Evolutionary conservation across 352 stramenopile genomes (phyloP).

Genomic region (Phytophthora idaei): DNA sequence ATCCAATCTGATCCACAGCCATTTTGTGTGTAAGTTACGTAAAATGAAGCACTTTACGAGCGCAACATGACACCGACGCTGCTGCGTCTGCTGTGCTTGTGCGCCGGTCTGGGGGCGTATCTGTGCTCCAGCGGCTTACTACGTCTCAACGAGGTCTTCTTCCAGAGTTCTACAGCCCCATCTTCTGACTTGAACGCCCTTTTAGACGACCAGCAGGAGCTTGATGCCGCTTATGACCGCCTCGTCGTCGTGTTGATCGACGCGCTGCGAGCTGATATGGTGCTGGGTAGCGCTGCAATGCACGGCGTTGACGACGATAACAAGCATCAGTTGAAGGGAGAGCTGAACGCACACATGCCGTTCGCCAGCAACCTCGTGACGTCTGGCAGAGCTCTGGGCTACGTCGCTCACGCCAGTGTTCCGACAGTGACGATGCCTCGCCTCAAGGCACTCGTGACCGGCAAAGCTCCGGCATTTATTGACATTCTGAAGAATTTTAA

Average conservation of each 20-base stretch:
- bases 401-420: slow-evolving; percentile 80
- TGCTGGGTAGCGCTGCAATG: slow-evolving; percentile 70
- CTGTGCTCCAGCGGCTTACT: slow-evolving; percentile 62
- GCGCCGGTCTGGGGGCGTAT: slow-evolving; percentile 49
- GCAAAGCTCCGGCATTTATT: slow-evolving; percentile 87
- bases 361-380: slow-evolving; percentile 61
- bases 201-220: slow-evolving; percentile 5
- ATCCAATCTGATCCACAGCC: background rate
- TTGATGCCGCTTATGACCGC: slow-evolving; percentile 58
- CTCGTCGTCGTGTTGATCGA: slow-evolving; percentile 90
- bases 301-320: slow-evolving; percentile 11
- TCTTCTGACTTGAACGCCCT: slow-evolving; percentile 6
- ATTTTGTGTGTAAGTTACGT: slow-evolving; percentile 20
- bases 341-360: slow-evolving; percentile 75
- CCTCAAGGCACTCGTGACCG: slow-evolving; percentile 87
- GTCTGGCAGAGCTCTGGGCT: slow-evolving; percentile 61
- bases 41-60: background rate
- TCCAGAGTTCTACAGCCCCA: slow-evolving; percentile 20
- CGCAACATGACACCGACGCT: slow-evolving; percentile 24
- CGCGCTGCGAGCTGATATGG: slow-evolving; percentile 88
- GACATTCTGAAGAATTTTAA: slow-evolving; percentile 93
- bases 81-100: slow-evolving; percentile 44
- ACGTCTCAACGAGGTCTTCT: slow-evolving; percentile 62
- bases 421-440: slow-evolving; percentile 91
- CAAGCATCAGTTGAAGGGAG: slow-evolving; percentile 16